Percentiles rank a stretch among this genome's conserved stretches.
These are phyloP conservation scores for Nitzschia sp. DNA, from an alignment of 108 stramenopile species.

Conservation along the genomic window DNA sequence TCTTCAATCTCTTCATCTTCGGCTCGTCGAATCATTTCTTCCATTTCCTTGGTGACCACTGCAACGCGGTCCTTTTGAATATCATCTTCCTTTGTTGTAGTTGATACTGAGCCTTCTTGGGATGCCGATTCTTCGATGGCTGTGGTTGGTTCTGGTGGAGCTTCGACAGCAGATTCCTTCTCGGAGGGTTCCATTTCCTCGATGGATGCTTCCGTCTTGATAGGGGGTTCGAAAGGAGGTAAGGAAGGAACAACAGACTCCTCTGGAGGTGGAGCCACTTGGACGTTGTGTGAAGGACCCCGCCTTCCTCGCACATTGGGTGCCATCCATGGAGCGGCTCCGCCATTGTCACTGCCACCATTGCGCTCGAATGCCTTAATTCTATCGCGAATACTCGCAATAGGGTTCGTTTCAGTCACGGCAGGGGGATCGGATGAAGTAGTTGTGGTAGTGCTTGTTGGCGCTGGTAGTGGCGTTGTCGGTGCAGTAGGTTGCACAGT, in stretches of 20 bases:
- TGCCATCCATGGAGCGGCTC: conserved; percentile 10
- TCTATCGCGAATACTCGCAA: conserved; percentile 18
- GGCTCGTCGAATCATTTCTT: conserved; percentile 18
- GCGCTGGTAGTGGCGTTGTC: not conserved
- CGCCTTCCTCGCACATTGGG: conserved; percentile 12
- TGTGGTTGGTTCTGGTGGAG: not conserved
- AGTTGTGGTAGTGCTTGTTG: not conserved
- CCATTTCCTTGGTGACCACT: conserved; percentile 16
- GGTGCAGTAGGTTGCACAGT: not conserved
- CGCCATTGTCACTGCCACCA: not conserved
- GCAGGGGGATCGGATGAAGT: not conserved
- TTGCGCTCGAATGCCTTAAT: conserved; percentile 17
- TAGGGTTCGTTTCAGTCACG: not conserved
- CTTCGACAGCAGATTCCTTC: not conserved
- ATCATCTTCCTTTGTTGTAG: not conserved
- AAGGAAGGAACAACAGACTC: too few relatives aligned
- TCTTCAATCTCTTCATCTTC: conserved; percentile 26
- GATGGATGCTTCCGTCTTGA: not conserved
- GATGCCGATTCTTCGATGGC: not conserved
- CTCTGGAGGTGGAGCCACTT: too few relatives aligned
- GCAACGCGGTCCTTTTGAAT: conserved; percentile 14
- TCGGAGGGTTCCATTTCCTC: not conserved
- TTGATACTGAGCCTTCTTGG: not conserved
- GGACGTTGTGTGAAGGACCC: too few relatives aligned
- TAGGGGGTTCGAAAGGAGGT: too few relatives aligned